These are phyloP conservation scores for Rickenella mellea DNA, from an alignment of 768 basidiomycete species.

Conservation along the genomic window DNA sequence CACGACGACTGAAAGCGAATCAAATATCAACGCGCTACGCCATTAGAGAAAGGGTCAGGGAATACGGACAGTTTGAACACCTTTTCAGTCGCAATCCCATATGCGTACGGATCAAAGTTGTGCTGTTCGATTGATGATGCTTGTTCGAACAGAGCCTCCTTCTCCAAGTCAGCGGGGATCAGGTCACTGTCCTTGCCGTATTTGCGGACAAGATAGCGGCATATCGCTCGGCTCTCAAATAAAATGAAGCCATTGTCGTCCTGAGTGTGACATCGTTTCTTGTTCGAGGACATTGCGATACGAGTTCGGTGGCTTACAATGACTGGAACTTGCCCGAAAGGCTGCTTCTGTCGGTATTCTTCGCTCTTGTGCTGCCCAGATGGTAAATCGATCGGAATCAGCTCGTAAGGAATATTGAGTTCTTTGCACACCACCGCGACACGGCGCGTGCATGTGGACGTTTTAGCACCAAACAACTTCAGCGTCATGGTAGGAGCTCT, in stretches of 20 bases:
- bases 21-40: background rate
- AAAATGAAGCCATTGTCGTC: constrained; percentile 55
- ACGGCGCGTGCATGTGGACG: constrained; percentile 40
- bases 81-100: constrained; percentile 33
- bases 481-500: constrained; percentile 24
- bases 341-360: constrained; percentile 37
- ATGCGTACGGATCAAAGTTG: constrained; percentile 44
- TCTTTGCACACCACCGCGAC: constrained; percentile 46
- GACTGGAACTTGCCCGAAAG: constrained; percentile 56
- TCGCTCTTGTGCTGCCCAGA: constrained; percentile 37
- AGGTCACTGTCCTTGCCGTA: constrained; percentile 40
- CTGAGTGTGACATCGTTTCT: background rate
- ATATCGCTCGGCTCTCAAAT: constrained; percentile 55
- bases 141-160: constrained; percentile 39
- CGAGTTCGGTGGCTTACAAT: constrained; percentile 24
- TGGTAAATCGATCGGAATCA: constrained; percentile 32
- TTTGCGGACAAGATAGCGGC: constrained; percentile 47
- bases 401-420: constrained; percentile 45
- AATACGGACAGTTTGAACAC: constrained; percentile 38
- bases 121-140: constrained; percentile 39
- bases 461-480: constrained; percentile 22
- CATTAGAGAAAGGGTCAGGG: background rate
- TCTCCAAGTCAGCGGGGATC: constrained; percentile 25
- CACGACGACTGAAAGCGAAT: background rate
- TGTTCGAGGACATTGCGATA: background rate